Evolutionary conservation across 441 rosid genomes (phyloP), one percentile per base, ranked within the genome.

Genomic region (Adansonia madagascariensis): DNA sequence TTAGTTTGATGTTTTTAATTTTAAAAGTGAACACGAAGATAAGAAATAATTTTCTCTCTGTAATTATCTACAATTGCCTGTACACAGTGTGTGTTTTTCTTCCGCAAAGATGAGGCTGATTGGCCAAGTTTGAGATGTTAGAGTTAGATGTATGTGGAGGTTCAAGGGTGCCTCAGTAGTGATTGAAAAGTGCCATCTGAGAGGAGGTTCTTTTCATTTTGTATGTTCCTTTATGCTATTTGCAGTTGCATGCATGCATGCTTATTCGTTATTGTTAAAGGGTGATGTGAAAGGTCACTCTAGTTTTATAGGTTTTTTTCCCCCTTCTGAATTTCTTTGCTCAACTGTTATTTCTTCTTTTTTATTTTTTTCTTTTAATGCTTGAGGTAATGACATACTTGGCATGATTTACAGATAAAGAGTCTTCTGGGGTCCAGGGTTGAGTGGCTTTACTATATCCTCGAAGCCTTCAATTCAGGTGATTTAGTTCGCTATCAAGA

Each of bases 371-470:
- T 31, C 35, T 31, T 31, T 31, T 31, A 31, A 17, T 76, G 55
- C 17, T 62, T 49, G 67, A 43, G 64, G 50, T 66, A 59, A 76
- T 79, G 50, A 56, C 66, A 70, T 31, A 56, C 27, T 55, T 71
- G 39, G 8, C 68, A 49, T 10, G 65, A 49, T 62, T 75, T 78
- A 75, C 89, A 96, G 99, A 83, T 96, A 82, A 96, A 94, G 81
- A 89, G 92, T 81, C 95, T 96, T 75, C 80, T 86, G 65, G 98
- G 96, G 59, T 89, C 99, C 49, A 87, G 87, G 78, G 98, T 93
- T 49, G 94, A 93, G 85, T 95, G 98, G 98, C 90, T 95, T 46
- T 92, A 91, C 94, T 89, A 90, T 86, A 92, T 96, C 77, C 96
- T 96, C 75, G 90, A 96, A 75, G 98, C 98, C 39, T 96, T 96